Evolutionary conservation across 1,284 basidiomycete species (phyloP).

Genomic region (Rhodotorula sp.): DNA sequence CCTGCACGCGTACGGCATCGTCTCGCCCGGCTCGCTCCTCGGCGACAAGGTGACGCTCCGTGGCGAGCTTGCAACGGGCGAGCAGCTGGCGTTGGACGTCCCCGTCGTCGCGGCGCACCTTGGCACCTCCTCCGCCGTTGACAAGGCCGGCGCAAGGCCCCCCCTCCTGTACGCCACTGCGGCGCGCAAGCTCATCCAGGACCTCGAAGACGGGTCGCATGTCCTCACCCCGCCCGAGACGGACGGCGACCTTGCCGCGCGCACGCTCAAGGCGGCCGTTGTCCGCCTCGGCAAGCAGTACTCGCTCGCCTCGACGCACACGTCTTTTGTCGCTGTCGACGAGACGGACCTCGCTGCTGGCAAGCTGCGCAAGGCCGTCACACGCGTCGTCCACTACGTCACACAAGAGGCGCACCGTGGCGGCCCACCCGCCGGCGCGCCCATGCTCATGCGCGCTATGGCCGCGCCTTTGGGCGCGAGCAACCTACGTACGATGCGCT

Average conservation of each 20-base stretch:
- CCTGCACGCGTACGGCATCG: slow-evolving; percentile 28
- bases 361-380: background rate
- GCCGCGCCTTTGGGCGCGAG: too few relatives aligned
- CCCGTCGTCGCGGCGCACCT: slow-evolving; percentile 7
- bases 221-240: background rate
- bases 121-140: background rate
- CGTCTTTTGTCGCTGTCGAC: slow-evolving; percentile 63
- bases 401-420: background rate
- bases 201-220: slow-evolving; percentile 47
- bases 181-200: slow-evolving; percentile 59
- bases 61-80: slow-evolving; percentile 12
- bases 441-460: too few relatives aligned
- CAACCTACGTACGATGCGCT: too few relatives aligned
- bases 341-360: slow-evolving; percentile 28
- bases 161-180: slow-evolving; percentile 59
- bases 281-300: slow-evolving; percentile 59
- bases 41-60: slow-evolving; percentile 12
- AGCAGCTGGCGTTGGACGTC: slow-evolving; percentile 13
- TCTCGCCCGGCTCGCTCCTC: slow-evolving; percentile 10
- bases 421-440: background rate
- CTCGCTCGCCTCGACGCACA: slow-evolving; percentile 59
- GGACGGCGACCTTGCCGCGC: background rate
- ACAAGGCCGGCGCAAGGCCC: background rate
- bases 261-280: slow-evolving; percentile 55
- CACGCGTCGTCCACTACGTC: background rate